A percentile compares a stretch with the other conserved stretches of the same genome.
phyloP scores from a whole-genome alignment of 129 eudicot genomes.

The Silybum marianum region DNA sequence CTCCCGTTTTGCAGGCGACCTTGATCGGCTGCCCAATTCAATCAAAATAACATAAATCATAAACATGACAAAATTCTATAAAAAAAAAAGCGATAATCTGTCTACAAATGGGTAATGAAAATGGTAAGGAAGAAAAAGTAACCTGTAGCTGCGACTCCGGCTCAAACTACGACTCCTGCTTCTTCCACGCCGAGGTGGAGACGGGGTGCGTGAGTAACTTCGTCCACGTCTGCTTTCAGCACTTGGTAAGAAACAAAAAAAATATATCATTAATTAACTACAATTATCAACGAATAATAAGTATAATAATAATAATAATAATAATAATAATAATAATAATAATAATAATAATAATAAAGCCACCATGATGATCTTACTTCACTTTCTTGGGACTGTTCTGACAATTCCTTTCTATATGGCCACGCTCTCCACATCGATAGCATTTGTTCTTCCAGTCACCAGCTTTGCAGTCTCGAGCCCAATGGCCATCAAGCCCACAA shows the following conservation, averaged over 20 bases:
- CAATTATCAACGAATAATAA: not conserved
- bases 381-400: conserved; percentile 89
- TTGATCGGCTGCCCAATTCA: conserved; percentile 53
- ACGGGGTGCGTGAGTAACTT: conserved; percentile 76
- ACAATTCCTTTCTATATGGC: conserved; percentile 83
- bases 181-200: conserved; percentile 78
- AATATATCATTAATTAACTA: not conserved
- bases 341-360: not conserved
- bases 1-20: conserved; percentile 60
- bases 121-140: not conserved
- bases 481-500: conserved; percentile 93
- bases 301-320: not conserved
- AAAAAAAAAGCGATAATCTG: no score
- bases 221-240: conserved; percentile 60
- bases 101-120: no score
- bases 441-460: conserved; percentile 98
- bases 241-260: conserved; percentile 5
- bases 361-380: conserved; percentile 34
- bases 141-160: conserved; percentile 87
- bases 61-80: not conserved
- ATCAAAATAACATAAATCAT: not conserved
- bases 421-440: conserved; percentile 89
- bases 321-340: not conserved
- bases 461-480: conserved; percentile 96
- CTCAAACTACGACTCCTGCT: conserved; percentile 66